Conservation (phyloP, 2,329 filamentous ascomycete species). For the Huntiella bhutanensis region DNA sequence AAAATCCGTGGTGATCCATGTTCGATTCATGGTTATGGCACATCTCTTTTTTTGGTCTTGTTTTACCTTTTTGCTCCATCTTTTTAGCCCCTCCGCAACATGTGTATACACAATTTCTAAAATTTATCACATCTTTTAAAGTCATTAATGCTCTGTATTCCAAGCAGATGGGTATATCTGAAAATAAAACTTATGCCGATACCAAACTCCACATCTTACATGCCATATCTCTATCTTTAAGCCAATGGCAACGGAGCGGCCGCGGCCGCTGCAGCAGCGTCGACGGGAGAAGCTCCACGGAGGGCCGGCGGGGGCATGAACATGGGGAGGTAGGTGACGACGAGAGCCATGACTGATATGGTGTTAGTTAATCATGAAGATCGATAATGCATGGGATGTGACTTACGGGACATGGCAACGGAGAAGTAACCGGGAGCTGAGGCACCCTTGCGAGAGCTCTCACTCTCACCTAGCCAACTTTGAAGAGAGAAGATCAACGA, state of each 20-base stretch:
- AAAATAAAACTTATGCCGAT: not conserved
- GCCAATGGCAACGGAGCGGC: conserved; percentile 1
- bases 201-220: not conserved
- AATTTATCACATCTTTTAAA: not conserved
- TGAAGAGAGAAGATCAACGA: conserved; percentile 57
- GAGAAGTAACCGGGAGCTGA: conserved; percentile 52
- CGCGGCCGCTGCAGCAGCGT: conserved; percentile 1
- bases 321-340: conserved; percentile 30
- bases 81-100: not conserved
- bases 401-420: conserved; percentile 60
- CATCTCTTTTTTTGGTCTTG: not conserved
- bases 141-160: conserved; percentile 3
- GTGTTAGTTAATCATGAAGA: not conserved
- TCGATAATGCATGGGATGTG: not conserved
- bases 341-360: conserved; percentile 37
- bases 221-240: not conserved
- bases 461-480: conserved; percentile 59
- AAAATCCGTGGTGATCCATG: conserved; percentile 10
- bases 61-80: not conserved
- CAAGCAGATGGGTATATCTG: conserved; percentile 9
- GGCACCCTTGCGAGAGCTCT: conserved; percentile 42
- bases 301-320: conserved; percentile 22
- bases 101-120: not conserved
- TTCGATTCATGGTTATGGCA: conserved; percentile 12
- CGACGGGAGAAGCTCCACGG: not conserved